These are phyloP conservation scores for Pseudisothecium myosuroides DNA, from an alignment of 225 moss, liverwort and hornwort species.

Conservation along the genomic window DNA sequence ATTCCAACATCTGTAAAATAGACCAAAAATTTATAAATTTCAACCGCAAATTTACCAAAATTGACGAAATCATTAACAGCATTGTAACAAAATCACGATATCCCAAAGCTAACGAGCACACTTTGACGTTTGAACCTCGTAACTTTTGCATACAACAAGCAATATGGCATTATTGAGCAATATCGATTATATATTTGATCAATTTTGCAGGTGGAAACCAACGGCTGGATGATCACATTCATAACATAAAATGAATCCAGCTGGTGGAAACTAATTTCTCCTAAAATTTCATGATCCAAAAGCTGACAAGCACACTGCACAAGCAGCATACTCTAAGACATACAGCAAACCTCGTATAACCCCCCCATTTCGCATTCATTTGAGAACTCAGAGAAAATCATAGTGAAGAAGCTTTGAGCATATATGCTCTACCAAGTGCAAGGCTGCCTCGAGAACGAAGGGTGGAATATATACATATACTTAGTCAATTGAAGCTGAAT, in stretches of 20 bases:
- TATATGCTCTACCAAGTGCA: conserved; percentile 29
- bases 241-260: not conserved
- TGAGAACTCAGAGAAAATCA: not conserved
- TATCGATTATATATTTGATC: too few species aligned
- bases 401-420: not conserved
- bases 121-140: not conserved
- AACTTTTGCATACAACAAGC: not conserved
- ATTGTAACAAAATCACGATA: not conserved
- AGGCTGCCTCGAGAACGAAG: too few species aligned
- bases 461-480: too few species aligned
- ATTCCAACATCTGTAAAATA: too few species aligned
- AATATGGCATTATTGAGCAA: not conserved
- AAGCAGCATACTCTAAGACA: not conserved
- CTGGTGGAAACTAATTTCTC: not conserved
- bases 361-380: not conserved
- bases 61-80: too few species aligned
- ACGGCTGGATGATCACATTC: not conserved
- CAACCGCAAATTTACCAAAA: too few species aligned
- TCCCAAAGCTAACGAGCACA: not conserved
- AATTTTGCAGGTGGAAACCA: too few species aligned
- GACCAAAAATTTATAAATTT: too few species aligned
- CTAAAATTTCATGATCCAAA: not conserved
- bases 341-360: not conserved
- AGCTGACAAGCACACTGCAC: not conserved
- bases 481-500: too few species aligned